Conservation (phyloP, 2,329 filamentous ascomycete species). For the Paraphoma chrysanthemicola region DNA sequence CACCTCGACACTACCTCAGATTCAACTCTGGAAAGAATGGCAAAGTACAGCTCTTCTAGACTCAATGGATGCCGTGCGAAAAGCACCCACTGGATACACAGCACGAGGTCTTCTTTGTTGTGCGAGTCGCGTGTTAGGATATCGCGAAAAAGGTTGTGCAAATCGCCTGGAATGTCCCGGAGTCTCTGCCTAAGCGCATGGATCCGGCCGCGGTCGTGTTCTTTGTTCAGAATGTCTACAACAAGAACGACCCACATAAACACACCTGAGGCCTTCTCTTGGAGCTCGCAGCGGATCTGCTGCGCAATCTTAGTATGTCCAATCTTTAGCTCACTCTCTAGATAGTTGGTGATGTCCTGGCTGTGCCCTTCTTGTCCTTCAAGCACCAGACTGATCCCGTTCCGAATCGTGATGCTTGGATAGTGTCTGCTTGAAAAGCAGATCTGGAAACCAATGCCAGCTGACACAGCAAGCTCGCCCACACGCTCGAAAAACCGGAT, state of each 20-base stretch:
- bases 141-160: slow-evolving; percentile 59
- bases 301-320: slow-evolving; percentile 21
- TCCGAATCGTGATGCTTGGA: slow-evolving; percentile 49
- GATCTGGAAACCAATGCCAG: slow-evolving; percentile 20
- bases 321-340: slow-evolving; percentile 28
- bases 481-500: slow-evolving; percentile 53
- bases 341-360: slow-evolving; percentile 44
- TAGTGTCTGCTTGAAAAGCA: slow-evolving; percentile 50
- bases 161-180: slow-evolving; percentile 47
- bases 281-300: slow-evolving; percentile 40
- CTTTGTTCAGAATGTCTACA: slow-evolving; percentile 54
- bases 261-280: slow-evolving; percentile 49
- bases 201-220: slow-evolving; percentile 40
- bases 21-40: slow-evolving; percentile 12
- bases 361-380: slow-evolving; percentile 47
- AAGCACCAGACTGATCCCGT: slow-evolving; percentile 38
- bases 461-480: slow-evolving; percentile 29
- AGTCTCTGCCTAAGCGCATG: slow-evolving; percentile 43
- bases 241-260: slow-evolving; percentile 50
- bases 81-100: slow-evolving; percentile 30
- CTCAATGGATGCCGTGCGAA: slow-evolving; percentile 18
- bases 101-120: slow-evolving; percentile 11
- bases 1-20: slow-evolving; percentile 7
- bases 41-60: slow-evolving; percentile 23
- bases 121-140: slow-evolving; percentile 50